Base-by-base conservation (phyloP, 352 stramenopile species). In the Globisporangium carolinianum region DNA sequence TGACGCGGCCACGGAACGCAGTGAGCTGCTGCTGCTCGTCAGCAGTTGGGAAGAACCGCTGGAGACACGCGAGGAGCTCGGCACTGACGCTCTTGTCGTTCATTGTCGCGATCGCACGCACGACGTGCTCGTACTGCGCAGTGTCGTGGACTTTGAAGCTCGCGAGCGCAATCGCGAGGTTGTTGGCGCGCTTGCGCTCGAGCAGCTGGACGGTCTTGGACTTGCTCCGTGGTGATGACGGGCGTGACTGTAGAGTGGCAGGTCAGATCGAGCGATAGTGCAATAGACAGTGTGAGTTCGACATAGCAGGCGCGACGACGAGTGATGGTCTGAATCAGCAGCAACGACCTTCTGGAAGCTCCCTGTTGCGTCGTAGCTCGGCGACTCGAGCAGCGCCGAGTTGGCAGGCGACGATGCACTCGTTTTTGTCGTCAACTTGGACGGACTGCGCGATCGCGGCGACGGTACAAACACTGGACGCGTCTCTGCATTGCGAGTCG, bases 171-270 rank as follows among this genome's bases (percentile, higher is more conserved):
- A 91, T 69, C 8, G 83, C 75, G 1, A 93, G 55, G 55, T 93
- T 93, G 51, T 93, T 93, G 3, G 80, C 81, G 18, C 81, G 83
- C 48, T 93, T 93, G 35, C 86, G 52, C 9, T 93, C 83, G 36
- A 93, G 78, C 32, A 93, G 55, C 42, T 89, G 82, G 48, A 91
- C 74, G 45, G 76, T 89, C 63, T 86, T 89, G 36, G 75, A 82
- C 32, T 85, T 85, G 14, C 83, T 79, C 15, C 83, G 75, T 32
- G 81, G 80, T 3, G 83, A 93, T 0, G 77, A 88, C 11, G 75
- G 73, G 10, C 83, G 71, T 45, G 83, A 83, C 75, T 83, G 42
- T 15, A 12, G 11, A 12, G 24, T 52, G 17, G 17, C 51, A 18
- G 15, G 17, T 15, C 7, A 42, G 8, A 11, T 12, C 5, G 6